phyloP scores from a whole-genome alignment of 2,329 filamentous ascomycete genomes.

The Phyllosticta capitalensis region DNA sequence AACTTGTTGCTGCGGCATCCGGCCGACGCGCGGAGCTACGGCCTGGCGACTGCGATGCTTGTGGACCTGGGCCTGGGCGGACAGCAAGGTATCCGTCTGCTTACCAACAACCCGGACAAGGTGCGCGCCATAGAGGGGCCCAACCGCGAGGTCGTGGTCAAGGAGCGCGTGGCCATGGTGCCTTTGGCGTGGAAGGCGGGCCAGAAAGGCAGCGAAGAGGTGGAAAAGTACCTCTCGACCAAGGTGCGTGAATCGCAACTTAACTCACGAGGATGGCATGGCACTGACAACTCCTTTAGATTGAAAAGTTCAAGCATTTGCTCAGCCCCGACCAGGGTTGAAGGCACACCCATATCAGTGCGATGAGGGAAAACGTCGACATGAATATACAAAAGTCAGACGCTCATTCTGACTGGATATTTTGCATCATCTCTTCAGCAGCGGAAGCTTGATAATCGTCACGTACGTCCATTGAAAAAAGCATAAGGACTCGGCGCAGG shows the following conservation, averaged over 20 bases:
- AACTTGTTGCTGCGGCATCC: slow-evolving; percentile 86
- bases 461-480: not conserved
- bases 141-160: slow-evolving; percentile 76
- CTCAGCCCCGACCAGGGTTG: slow-evolving; percentile 22
- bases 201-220: slow-evolving; percentile 68
- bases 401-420: not conserved
- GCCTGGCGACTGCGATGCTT: slow-evolving; percentile 91
- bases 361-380: not conserved
- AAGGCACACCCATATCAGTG: not conserved
- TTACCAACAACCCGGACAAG: slow-evolving; percentile 98
- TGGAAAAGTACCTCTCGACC: slow-evolving; percentile 87
- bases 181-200: slow-evolving; percentile 83
- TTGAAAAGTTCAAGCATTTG: slow-evolving; percentile 47
- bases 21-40: slow-evolving; percentile 89
- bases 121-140: slow-evolving; percentile 89
- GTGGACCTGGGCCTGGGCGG: slow-evolving; percentile 66
- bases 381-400: not conserved
- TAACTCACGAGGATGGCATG: not conserved
- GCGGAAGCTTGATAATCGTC: not conserved
- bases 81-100: slow-evolving; percentile 63
- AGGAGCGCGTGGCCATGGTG: slow-evolving; percentile 89
- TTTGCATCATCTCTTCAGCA: not conserved
- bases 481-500: not conserved
- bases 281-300: slow-evolving; percentile 23
- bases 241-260: slow-evolving; percentile 55